Evolutionary conservation across 139 green algal genomes (phyloP), one percentile per base, ranked within the genome.

Genomic region (Coccomyxa sp.): DNA sequence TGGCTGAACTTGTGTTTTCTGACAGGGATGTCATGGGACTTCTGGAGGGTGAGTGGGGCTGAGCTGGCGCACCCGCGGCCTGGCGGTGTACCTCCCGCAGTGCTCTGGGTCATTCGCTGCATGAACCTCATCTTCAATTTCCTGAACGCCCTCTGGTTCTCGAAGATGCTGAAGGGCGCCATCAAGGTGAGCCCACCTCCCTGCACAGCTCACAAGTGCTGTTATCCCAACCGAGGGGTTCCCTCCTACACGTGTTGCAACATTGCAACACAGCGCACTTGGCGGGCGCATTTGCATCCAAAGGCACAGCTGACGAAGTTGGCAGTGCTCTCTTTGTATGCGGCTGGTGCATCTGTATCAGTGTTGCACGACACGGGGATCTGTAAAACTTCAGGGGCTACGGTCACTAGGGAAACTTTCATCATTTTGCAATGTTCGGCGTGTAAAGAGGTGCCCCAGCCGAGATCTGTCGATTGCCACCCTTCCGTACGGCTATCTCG

Each of bases 51-150:
- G 8, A 74, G 55, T 36, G 38, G 40, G 0, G n/a, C 8, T 18
- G 76, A 81, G 74, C 76, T 87, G 34, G 14, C 14, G 18, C 70
- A 58, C 35, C 78, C 78, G 14, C 40, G 37, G 33, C 54, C 75
- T 0, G 68, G 54, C 38, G 18, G 40, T 35, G 70, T 87, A 6
- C 36, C 74, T 35, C 41, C 76, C 31, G n/a, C 41, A 2, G 22
- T 54, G 0, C 68, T 87, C 16, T 82, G 79, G 76, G 41, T 78
- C 12, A 81, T 77, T 54, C 68, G 83, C 34, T 2, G 5, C 0
- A 9, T 74, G 33, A 74, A 74, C 35, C 34, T 74, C 14, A 41
- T 74, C 33, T 50, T 74, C 34, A 74, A 74, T 24, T 40, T 40
- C 35, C 34, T 74, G 14, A 74, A 74, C 34, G 29, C 35, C 33